Conservation (phyloP, 176 grass and related monocot species). For the Eragrostis curvula region DNA sequence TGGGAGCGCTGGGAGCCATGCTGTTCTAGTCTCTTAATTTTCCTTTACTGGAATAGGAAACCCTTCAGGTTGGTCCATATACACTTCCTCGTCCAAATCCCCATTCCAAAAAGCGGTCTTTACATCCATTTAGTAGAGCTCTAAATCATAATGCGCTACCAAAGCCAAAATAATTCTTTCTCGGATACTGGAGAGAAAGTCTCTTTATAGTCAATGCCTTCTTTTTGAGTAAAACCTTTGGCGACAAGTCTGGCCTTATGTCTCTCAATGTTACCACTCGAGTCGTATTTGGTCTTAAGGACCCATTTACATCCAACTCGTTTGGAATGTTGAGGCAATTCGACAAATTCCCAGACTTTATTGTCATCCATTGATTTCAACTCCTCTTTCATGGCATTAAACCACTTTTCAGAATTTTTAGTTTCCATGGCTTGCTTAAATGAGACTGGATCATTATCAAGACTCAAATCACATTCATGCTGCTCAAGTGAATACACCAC, state of each 20-base stretch:
- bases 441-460: slow-evolving; percentile 23
- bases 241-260: not conserved
- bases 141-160: slow-evolving; percentile 18
- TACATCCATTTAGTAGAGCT: slow-evolving; percentile 41
- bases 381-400: not conserved
- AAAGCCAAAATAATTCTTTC: slow-evolving; percentile 19
- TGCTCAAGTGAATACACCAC: slow-evolving; percentile 34
- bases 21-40: too few species aligned
- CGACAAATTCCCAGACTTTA: not conserved
- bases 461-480: not conserved
- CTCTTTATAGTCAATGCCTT: slow-evolving; percentile 33
- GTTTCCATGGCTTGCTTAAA: slow-evolving; percentile 16
- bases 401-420: not conserved
- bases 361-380: not conserved
- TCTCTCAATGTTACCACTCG: slow-evolving; percentile 1
- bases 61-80: slow-evolving; percentile 33
- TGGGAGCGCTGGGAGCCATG: too few species aligned
- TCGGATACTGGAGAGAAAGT: slow-evolving; percentile 4
- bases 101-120: slow-evolving; percentile 37
- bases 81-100: slow-evolving; percentile 30
- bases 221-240: slow-evolving; percentile 23
- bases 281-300: not conserved
- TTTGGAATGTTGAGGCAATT: not conserved
- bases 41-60: not conserved
- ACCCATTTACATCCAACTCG: not conserved